Percentiles rank a stretch among this genome's conserved stretches.
Evolutionary conservation across 1,139 yeast species (phyloP).

Genomic region (Pichia sp.): DNA sequence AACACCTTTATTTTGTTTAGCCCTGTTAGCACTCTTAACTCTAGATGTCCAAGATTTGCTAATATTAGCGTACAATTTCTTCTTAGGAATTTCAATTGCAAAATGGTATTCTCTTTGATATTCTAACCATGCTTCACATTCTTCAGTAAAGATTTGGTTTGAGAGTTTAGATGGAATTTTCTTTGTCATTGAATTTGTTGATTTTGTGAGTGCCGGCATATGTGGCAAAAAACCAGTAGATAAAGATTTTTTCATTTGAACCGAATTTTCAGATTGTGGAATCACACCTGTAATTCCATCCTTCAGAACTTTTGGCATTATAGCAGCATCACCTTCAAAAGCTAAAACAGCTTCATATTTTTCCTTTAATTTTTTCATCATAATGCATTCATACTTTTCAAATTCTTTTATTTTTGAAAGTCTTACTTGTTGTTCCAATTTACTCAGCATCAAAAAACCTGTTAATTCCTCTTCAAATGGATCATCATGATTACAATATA

Average conservation of each 20-base stretch:
- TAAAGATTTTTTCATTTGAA: conserved; percentile 9
- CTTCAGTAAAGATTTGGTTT: conserved; percentile 17
- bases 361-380: conserved; percentile 21
- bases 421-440: conserved; percentile 62
- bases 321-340: conserved; percentile 12
- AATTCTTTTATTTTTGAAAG: conserved; percentile 52
- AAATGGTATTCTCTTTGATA: conserved; percentile 25
- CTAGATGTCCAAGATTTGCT: conserved; percentile 69
- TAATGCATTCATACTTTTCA: conserved; percentile 33
- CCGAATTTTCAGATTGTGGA: not conserved
- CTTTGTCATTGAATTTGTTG: not conserved
- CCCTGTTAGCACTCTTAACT: conserved; percentile 22
- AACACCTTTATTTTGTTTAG: conserved; percentile 31
- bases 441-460: conserved; percentile 66
- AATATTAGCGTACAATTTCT: conserved; percentile 36
- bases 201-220: not conserved
- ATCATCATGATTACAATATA: conserved; percentile 68
- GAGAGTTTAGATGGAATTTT: conserved; percentile 11
- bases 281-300: not conserved
- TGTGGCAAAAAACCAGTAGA: conserved; percentile 5
- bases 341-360: conserved; percentile 15
- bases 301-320: conserved; percentile 8
- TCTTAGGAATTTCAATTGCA: conserved; percentile 34
- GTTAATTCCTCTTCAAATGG: conserved; percentile 79
- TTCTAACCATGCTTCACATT: conserved; percentile 20